Conservation (phyloP, 2,329 filamentous ascomycete genomes). For the Epichloe gansuensis region DNA sequence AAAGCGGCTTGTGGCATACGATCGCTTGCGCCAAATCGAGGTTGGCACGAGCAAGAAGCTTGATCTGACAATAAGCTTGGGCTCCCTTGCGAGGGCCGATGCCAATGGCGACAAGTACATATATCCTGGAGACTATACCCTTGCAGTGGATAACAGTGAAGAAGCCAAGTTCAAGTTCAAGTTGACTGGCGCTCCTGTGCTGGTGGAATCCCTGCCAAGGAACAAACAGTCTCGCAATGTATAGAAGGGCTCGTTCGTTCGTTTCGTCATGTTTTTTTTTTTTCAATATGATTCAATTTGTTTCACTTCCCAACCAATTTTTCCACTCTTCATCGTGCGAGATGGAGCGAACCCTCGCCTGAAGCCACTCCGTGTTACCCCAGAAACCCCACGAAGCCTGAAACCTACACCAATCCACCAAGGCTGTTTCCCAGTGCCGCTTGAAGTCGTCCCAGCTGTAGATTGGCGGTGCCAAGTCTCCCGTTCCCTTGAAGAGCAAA, state of each 20-base stretch:
- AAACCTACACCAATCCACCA: slow-evolving; percentile 55
- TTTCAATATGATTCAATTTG: not conserved
- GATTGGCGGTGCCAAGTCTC: not conserved
- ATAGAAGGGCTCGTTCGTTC: not conserved
- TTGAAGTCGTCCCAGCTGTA: slow-evolving; percentile 44
- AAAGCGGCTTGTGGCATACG: slow-evolving; percentile 10
- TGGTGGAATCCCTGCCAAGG: not conserved
- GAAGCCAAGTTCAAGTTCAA: slow-evolving; percentile 3
- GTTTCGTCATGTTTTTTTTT: not conserved
- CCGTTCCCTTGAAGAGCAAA: slow-evolving; percentile 15
- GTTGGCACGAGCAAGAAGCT: slow-evolving; percentile 6
- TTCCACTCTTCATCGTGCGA: slow-evolving; percentile 21
- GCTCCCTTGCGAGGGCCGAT: slow-evolving; percentile 7
- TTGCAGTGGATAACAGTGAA: slow-evolving; percentile 7
- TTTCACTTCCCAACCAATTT: not conserved
- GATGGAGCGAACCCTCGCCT: slow-evolving; percentile 39
- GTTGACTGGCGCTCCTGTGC: not conserved
- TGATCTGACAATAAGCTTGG: slow-evolving; percentile 5
- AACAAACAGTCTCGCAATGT: not conserved
- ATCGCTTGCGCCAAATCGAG: slow-evolving; percentile 5
- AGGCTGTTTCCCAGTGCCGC: slow-evolving; percentile 51
- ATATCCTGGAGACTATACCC: slow-evolving; percentile 7
- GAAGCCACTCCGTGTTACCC: slow-evolving; percentile 46
- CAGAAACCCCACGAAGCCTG: slow-evolving; percentile 50
- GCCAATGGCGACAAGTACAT: slow-evolving; percentile 8